Evolutionary conservation across 23 red algal species (phyloP).

Genomic region (Gracilaria domingensis): DNA sequence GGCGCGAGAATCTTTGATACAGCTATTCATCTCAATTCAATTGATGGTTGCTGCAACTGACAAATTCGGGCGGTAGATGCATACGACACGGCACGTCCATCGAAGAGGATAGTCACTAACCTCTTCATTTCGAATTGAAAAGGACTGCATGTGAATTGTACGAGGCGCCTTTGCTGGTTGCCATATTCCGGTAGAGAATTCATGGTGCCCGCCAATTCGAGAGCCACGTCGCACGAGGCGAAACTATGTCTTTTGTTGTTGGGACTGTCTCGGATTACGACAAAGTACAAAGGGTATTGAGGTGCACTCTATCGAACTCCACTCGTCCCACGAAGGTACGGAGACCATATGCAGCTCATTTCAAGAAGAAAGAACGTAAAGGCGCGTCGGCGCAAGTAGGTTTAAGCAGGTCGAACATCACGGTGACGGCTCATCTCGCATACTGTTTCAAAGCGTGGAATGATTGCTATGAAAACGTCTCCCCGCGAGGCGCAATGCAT

Average conservation of each 20-base stretch:
- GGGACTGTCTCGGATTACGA: background rate
- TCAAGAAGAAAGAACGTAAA: too few relatives aligned
- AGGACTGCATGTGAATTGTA: background rate
- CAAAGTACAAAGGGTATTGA: background rate
- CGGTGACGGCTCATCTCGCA: too few relatives aligned
- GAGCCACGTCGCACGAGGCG: conserved; percentile 2
- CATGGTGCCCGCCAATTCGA: background rate
- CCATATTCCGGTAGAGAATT: background rate
- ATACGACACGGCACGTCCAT: conserved; percentile 31
- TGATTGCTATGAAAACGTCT: too few relatives aligned
- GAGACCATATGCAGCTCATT: too few relatives aligned
- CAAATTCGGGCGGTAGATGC: conserved; percentile 25
- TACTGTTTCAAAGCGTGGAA: too few relatives aligned
- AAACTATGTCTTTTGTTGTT: background rate
- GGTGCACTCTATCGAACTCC: background rate
- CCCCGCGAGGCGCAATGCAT: too few relatives aligned
- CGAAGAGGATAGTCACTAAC: background rate
- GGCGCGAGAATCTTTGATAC: background rate
- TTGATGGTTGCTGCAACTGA: background rate
- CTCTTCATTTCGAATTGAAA: conserved; percentile 37
- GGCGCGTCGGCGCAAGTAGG: too few relatives aligned
- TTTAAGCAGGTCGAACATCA: too few relatives aligned
- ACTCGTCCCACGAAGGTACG: background rate
- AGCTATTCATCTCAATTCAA: background rate
- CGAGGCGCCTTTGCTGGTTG: background rate